Conservation (phyloP, 768 basidiomycete genomes). For the Punctularia strigosozonata region DNA sequence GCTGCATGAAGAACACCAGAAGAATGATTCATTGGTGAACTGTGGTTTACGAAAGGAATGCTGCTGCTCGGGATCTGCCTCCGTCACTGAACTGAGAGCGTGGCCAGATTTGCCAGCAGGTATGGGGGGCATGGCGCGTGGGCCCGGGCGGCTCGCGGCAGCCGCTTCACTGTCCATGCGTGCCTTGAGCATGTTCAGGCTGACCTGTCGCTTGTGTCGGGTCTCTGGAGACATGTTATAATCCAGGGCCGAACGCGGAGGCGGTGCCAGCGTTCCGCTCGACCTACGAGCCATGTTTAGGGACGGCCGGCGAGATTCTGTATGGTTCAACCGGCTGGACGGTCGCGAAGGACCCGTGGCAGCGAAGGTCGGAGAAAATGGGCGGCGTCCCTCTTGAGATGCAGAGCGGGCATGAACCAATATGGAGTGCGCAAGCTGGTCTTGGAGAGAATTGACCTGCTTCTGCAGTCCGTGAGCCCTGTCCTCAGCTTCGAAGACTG, state of each 20-base stretch:
- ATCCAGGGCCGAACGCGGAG: conserved; percentile 53
- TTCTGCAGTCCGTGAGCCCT: conserved; percentile 56
- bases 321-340: conserved; percentile 28
- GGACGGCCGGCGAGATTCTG: conserved; percentile 27
- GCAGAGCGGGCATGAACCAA: conserved; percentile 29
- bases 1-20: conserved; percentile 78
- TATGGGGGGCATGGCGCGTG: conserved; percentile 45
- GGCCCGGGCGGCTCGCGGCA: conserved; percentile 31
- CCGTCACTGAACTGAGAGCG: conserved; percentile 18
- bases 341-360: conserved; percentile 40
- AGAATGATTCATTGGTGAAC: conserved; percentile 81
- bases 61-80: conserved; percentile 14
- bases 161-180: conserved; percentile 76
- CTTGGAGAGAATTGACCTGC: conserved; percentile 53
- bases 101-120: conserved; percentile 21
- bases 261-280: conserved; percentile 21
- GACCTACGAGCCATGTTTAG: conserved; percentile 18
- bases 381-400: conserved; percentile 29
- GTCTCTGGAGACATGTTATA: conserved; percentile 63
- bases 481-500: conserved; percentile 63
- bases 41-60: conserved; percentile 39
- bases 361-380: conserved; percentile 28
- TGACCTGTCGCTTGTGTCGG: conserved; percentile 71
- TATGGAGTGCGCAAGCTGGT: conserved; percentile 48
- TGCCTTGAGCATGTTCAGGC: conserved; percentile 82